phyloP scores from a whole-genome alignment of 164 flowering plant species.

The Magnolia sinica region DNA sequence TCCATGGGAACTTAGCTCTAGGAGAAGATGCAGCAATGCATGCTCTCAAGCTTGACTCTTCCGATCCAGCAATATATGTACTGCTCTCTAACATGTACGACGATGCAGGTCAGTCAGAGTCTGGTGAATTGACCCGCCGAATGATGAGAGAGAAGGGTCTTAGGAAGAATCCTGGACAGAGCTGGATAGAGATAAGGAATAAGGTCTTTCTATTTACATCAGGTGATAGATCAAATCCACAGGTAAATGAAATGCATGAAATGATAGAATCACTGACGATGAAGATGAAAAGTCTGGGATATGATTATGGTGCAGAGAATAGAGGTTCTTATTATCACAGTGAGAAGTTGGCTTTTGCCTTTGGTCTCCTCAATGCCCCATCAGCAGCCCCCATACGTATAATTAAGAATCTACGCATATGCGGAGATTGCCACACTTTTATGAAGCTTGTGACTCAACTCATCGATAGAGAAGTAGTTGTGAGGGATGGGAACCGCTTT shows the following conservation, averaged over 20 bases:
- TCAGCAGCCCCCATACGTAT: slow-evolving; percentile 37
- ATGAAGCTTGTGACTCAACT: slow-evolving; percentile 25
- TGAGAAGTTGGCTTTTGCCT: slow-evolving; percentile 50
- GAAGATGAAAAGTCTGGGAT: slow-evolving; percentile 23
- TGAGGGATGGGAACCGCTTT: slow-evolving; percentile 48
- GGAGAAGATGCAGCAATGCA: slow-evolving; percentile 55
- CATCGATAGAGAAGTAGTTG: slow-evolving; percentile 32
- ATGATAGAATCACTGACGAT: slow-evolving; percentile 25
- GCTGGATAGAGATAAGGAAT: slow-evolving; percentile 44
- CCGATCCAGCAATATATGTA: slow-evolving; percentile 46
- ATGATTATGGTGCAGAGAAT: slow-evolving; percentile 12
- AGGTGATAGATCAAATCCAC: slow-evolving; percentile 35
- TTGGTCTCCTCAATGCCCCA: slow-evolving; percentile 40
- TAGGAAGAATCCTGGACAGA: slow-evolving; percentile 37
- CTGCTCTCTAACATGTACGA: slow-evolving; percentile 55
- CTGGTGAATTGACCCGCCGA: slow-evolving; percentile 29
- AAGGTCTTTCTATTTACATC: slow-evolving; percentile 34
- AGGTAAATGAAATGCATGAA: slow-evolving; percentile 29
- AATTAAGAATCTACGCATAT: slow-evolving; percentile 39
- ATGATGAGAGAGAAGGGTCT: slow-evolving; percentile 44
- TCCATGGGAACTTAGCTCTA: slow-evolving; percentile 40
- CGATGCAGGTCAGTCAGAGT: slow-evolving; percentile 30
- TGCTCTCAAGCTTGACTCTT: slow-evolving; percentile 44
- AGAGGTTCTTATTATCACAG: slow-evolving; percentile 32
- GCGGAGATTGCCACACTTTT: slow-evolving; percentile 46